Conservation (phyloP, 2,329 filamentous ascomycete species). For the Cordyceps farinosa region DNA sequence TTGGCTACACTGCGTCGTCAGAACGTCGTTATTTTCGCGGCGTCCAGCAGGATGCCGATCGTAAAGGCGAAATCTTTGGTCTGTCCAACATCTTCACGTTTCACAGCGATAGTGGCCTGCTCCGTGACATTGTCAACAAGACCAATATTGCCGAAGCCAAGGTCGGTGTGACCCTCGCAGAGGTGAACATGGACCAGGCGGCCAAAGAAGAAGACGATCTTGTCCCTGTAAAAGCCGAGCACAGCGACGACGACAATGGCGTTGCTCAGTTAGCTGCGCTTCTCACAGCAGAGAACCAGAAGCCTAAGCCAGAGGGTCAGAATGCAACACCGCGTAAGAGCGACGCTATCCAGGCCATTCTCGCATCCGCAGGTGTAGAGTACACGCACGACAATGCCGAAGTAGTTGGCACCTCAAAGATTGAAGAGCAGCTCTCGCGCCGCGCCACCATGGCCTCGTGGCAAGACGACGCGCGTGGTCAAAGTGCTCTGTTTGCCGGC, state of each 20-base stretch:
- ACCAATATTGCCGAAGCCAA: conserved; percentile 94
- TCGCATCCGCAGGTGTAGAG: conserved; percentile 81
- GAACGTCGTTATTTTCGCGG: conserved; percentile 95
- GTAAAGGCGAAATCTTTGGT: conserved; percentile 93
- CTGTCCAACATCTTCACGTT: conserved; percentile 83
- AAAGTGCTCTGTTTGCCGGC: conserved; percentile 57
- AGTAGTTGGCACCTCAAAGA: conserved; percentile 84
- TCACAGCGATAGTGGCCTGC: conserved; percentile 71
- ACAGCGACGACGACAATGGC: conserved; percentile 59
- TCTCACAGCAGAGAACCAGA: conserved; percentile 47
- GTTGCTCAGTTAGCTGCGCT: conserved; percentile 66
- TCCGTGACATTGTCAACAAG: conserved; percentile 96
- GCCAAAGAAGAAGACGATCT: conserved; percentile 50
- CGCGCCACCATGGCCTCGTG: conserved; percentile 63
- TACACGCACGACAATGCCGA: conserved; percentile 97
- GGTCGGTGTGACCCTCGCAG: conserved; percentile 76
- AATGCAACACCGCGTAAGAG: conserved; percentile 45
- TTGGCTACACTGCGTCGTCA: conserved; percentile 87
- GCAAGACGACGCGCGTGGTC: conserved; percentile 38
- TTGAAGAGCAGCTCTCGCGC: conserved; percentile 81
- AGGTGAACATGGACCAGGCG: conserved; percentile 66
- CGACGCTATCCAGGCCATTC: conserved; percentile 83
- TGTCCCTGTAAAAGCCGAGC: conserved; percentile 42
- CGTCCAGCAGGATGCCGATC: conserved; percentile 75
- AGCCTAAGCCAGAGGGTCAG: conserved; percentile 31